Percentiles rank a stretch among this genome's conserved stretches.
phyloP scores from a whole-genome alignment of 1,284 basidiomycete species.

The Wallemia ichthyophaga region DNA sequence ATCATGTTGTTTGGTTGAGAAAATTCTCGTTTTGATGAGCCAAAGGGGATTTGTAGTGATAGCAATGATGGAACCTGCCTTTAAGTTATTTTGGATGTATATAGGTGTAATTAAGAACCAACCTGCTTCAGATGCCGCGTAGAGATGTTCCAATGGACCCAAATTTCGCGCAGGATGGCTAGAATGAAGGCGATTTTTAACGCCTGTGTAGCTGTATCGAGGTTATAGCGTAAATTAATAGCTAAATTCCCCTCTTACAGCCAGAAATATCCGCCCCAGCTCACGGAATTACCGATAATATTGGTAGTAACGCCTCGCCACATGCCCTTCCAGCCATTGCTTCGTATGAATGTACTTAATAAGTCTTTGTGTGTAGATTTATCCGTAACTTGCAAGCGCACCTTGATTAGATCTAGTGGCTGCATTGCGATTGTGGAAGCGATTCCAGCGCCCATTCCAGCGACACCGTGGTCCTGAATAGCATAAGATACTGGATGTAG shows the following conservation, averaged over 20 bases:
- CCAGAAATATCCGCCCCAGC: conserved; percentile 92
- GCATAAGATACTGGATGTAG: not conserved
- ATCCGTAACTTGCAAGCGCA: conserved; percentile 65
- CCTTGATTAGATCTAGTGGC: conserved; percentile 83
- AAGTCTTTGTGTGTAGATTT: conserved; percentile 7
- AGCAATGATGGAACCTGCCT: conserved; percentile 57
- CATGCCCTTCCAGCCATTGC: conserved; percentile 54
- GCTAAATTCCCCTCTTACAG: conserved; percentile 31
- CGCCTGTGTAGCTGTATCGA: not conserved
- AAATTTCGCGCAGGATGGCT: conserved; percentile 12
- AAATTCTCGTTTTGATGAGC: conserved; percentile 96
- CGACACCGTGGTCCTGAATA: conserved; percentile 53
- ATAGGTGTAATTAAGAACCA: conserved; percentile 18
- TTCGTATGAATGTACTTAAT: conserved; percentile 8
- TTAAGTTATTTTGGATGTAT: conserved; percentile 1
- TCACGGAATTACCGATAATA: conserved; percentile 79
- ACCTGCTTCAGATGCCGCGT: conserved; percentile 88
- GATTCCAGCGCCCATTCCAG: conserved; percentile 74
- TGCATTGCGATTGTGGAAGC: conserved; percentile 89
- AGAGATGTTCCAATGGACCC: conserved; percentile 47
- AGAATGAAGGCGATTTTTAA: not conserved
- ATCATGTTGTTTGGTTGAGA: conserved; percentile 39
- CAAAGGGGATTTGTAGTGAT: conserved; percentile 92
- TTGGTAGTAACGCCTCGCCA: conserved; percentile 78
- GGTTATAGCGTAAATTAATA: not conserved